phyloP scores from a whole-genome alignment of 192 early-diverging fungal genomes.

The Oehlia diaphana region DNA sequence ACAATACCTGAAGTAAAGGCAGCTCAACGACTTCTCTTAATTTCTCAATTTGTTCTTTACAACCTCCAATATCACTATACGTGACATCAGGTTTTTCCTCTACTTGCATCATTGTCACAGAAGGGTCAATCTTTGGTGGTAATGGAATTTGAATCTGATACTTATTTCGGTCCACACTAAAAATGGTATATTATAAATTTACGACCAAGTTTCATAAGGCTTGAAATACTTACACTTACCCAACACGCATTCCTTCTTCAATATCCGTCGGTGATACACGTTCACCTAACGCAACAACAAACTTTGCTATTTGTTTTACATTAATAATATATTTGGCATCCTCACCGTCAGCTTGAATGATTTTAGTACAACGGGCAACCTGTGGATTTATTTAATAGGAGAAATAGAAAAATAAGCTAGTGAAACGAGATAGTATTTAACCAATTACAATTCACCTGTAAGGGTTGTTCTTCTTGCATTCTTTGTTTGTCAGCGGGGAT shows the following conservation, averaged over 20 bases:
- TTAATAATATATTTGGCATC: constrained; percentile 98
- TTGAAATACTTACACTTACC: constrained; percentile 49
- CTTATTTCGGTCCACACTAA: constrained; percentile 94
- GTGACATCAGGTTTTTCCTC: constrained; percentile 99
- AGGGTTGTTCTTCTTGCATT: constrained; percentile 92
- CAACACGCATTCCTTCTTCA: constrained; percentile 99
- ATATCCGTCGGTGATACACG: constrained; percentile 98
- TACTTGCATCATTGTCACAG: constrained; percentile 99
- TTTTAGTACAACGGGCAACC: constrained; percentile 99
- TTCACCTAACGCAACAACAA: constrained; percentile 96
- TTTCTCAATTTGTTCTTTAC: constrained; percentile 99
- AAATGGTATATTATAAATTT: background rate
- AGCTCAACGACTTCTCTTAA: constrained; percentile 98
- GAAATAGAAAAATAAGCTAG: background rate
- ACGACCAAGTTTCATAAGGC: background rate
- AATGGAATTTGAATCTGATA: constrained; percentile 99
- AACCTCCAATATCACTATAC: constrained; percentile 98
- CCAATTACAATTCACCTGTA: constrained; percentile 57
- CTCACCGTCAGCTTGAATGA: constrained; percentile 90
- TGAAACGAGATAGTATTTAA: background rate
- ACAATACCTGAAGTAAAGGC: constrained; percentile 75
- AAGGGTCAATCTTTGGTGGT: constrained; percentile 98
- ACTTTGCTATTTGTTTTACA: constrained; percentile 99
- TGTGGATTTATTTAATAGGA: constrained; percentile 29
- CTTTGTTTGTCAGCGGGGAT: constrained; percentile 98